phyloP scores from a whole-genome alignment of 129 eudicot species.

The Silybum marianum region DNA sequence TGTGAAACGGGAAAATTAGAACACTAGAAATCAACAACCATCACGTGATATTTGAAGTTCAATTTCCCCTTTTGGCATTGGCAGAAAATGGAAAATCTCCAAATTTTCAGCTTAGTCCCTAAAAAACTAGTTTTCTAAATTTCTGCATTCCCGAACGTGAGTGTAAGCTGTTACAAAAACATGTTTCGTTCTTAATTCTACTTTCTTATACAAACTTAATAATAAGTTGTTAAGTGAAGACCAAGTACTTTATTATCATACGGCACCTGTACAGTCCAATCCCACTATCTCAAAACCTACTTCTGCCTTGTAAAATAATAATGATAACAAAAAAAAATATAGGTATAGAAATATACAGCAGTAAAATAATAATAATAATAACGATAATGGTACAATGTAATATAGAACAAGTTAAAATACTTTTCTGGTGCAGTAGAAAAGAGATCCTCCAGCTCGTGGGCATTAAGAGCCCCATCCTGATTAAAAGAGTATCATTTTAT shows the following conservation, averaged over 20 bases:
- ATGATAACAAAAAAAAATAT: not conserved
- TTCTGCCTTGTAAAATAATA: not conserved
- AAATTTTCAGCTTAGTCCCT: no score
- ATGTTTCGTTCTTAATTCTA: no score
- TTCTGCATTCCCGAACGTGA: no score
- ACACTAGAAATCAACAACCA: no score
- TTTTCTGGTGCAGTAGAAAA: conserved; percentile 83
- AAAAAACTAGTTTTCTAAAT: no score
- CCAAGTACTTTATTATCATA: no score
- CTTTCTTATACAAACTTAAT: no score
- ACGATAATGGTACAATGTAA: not conserved
- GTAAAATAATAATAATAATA: not conserved
- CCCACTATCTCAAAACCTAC: not conserved
- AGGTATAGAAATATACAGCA: not conserved
- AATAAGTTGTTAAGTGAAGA: no score
- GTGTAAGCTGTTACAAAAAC: no score
- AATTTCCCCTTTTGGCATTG: not conserved
- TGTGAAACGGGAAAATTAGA: not conserved
- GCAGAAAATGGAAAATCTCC: no score
- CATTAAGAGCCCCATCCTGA: conserved; percentile 66
- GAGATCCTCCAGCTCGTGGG: conserved; percentile 60
- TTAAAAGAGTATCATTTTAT: not conserved
- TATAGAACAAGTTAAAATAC: conserved; percentile 31
- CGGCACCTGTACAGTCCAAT: not conserved
- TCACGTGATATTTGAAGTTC: no score